Base-by-base conservation (phyloP, 2,329 filamentous ascomycete species). In the Penicillium sp. region DNA sequence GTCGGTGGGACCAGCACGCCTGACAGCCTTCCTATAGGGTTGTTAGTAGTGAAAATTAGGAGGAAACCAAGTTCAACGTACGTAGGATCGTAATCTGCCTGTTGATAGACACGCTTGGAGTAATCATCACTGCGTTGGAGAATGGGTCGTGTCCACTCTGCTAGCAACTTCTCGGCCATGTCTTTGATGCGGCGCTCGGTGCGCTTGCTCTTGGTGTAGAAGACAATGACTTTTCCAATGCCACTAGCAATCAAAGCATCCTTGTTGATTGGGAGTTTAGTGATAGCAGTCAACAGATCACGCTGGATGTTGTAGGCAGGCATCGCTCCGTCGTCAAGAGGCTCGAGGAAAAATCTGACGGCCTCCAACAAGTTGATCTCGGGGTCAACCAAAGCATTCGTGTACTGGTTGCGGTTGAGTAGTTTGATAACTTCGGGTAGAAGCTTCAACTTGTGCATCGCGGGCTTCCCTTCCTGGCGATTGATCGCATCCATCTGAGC, bases 291-390 rank as follows among this genome's bases (percentile, higher is more conserved):
- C 72, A 99, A 94, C 42, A 99, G 85, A 71, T 97, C 92, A 58
- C 92, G 91, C 77, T 99, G 94, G 63, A 99, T 97, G 71, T 94
- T 94, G 78, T 97, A 99, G 29, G 94, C 93, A 0, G 94, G 94
- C 47, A 99, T 83, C 57, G 91, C 93, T 54, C 93, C 94, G 70
- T 97, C 93, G 66, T 93, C 92, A 43, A 97, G 83, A 1, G 94
- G 94, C 72, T 99, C 94, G 21, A 99, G 84, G 82, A 97, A 97
- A 82, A 96, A 97, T 70, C 93, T 92, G 68, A 99, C 91, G 13
- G 92, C 90, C 75, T 96, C 91, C 38, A 99, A 80, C 59, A 99
- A 89, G 77, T 97, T 97, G 69, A 89, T 95, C 69, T 99, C 94
- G 0, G 93, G 93, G 63, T 97, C 93, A 39, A 97, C 86, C 47